Percentiles rank a stretch among this genome's conserved stretches.
Conservation (phyloP, 2,329 filamentous ascomycete species). For the Pseudofabraea citricarpa region DNA sequence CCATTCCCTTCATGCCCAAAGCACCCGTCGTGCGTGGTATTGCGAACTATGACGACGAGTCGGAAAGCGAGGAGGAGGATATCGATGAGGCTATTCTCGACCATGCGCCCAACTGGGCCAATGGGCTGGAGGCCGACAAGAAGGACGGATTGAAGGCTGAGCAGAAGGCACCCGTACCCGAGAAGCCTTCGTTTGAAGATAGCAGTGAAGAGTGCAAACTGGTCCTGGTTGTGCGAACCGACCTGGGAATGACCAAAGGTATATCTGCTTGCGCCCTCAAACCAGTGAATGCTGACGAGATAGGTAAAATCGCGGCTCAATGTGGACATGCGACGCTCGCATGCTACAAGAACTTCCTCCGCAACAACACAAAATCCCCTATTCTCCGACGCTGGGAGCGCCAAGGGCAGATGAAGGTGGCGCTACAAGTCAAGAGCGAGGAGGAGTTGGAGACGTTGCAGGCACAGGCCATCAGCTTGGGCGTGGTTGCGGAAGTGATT, state of each 20-base stretch:
- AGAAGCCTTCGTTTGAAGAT: slow-evolving; percentile 24
- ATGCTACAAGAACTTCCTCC: slow-evolving; percentile 82
- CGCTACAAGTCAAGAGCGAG: slow-evolving; percentile 81
- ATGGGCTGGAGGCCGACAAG: slow-evolving; percentile 54
- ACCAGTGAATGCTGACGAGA: slow-evolving; percentile 4
- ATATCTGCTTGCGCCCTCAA: slow-evolving; percentile 15
- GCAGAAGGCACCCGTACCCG: slow-evolving; percentile 41
- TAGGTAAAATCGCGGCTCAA: slow-evolving; percentile 96
- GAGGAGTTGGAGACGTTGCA: slow-evolving; percentile 72
- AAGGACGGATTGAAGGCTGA: slow-evolving; percentile 49
- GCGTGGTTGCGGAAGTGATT: slow-evolving; percentile 84
- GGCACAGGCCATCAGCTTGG: slow-evolving; percentile 75
- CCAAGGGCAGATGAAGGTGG: slow-evolving; percentile 87
- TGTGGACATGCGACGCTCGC: slow-evolving; percentile 94
- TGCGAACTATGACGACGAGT: slow-evolving; percentile 53
- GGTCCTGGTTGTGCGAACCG: slow-evolving; percentile 85
- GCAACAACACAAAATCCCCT: slow-evolving; percentile 47
- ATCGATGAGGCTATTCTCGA: slow-evolving; percentile 54
- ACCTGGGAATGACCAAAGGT: slow-evolving; percentile 98
- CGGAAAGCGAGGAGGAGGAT: slow-evolving; percentile 67
- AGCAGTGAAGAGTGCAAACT: slow-evolving; percentile 85
- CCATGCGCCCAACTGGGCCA: slow-evolving; percentile 64
- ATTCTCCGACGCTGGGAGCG: slow-evolving; percentile 82
- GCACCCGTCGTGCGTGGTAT: slow-evolving; percentile 37
- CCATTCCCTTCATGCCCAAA: slow-evolving; percentile 35